Conservation (phyloP, 345 rosid genomes). For the Lepidium aucheri region DNA sequence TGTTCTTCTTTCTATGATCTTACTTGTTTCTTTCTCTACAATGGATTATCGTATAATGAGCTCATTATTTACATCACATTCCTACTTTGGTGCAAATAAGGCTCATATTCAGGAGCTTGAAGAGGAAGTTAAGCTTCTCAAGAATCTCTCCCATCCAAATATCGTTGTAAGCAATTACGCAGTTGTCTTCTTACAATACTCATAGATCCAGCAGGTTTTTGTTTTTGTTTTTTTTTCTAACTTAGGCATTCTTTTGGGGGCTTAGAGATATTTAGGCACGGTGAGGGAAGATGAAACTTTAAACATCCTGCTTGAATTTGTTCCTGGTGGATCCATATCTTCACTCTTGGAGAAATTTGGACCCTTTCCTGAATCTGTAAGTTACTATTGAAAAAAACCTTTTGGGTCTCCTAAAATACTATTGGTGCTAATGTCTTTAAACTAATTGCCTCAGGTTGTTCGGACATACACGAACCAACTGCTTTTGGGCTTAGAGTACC, state of each 20-base stretch:
- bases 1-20: not conserved
- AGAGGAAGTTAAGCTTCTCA: constrained; percentile 86
- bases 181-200: not conserved
- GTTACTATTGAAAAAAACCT: constrained; percentile 18
- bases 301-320: constrained; percentile 75
- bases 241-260: not conserved
- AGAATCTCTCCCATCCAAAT: constrained; percentile 81
- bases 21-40: not conserved
- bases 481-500: constrained; percentile 70
- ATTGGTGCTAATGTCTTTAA: not conserved
- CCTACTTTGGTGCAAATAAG: constrained; percentile 24
- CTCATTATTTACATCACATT: not conserved
- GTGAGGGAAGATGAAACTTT: constrained; percentile 77
- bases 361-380: constrained; percentile 80
- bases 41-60: not conserved
- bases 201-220: not conserved
- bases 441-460: constrained; percentile 44
- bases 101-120: constrained; percentile 78
- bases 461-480: constrained; percentile 67
- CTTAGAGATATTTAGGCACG: constrained; percentile 78
- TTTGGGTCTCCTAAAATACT: not conserved
- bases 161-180: constrained; percentile 55
- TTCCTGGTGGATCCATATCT: constrained; percentile 87
- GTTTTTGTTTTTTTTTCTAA: constrained; percentile 16
- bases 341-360: constrained; percentile 89